Percentiles rank a stretch among this genome's conserved stretches.
phyloP scores from a whole-genome alignment of 2,329 filamentous ascomycete species.

The Aureobasidium sp. region DNA sequence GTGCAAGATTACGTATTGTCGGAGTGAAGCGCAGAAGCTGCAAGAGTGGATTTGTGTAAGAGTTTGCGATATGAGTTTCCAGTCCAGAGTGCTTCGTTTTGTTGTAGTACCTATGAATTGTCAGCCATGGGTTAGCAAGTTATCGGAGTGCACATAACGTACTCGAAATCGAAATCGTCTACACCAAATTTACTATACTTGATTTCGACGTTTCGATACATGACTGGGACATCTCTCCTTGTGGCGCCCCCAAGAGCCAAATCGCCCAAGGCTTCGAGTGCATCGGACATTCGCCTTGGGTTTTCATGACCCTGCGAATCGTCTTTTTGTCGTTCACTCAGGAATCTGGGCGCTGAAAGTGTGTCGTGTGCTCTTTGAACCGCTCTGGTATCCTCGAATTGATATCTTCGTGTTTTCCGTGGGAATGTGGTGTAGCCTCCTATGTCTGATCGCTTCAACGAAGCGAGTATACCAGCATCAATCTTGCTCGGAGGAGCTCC shows the following conservation, averaged over 20 bases:
- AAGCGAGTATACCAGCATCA: constrained; percentile 62
- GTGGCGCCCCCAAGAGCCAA: constrained; percentile 63
- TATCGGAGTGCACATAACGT: constrained; percentile 28
- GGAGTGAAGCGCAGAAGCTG: constrained; percentile 91
- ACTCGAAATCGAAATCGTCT: constrained; percentile 98
- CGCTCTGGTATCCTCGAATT: constrained; percentile 50
- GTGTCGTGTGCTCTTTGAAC: constrained; percentile 54
- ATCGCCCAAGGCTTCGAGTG: constrained; percentile 59
- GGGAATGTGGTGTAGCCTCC: constrained; percentile 68
- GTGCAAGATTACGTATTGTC: constrained; percentile 74
- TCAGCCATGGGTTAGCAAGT: constrained; percentile 18
- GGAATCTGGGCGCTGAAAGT: constrained; percentile 75
- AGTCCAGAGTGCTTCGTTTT: constrained; percentile 84
- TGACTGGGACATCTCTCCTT: constrained; percentile 74
- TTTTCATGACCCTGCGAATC: constrained; percentile 47
- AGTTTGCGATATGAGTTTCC: constrained; percentile 94
- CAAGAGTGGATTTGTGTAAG: constrained; percentile 86
- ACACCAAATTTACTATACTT: constrained; percentile 99
- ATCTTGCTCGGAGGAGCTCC: constrained; percentile 73
- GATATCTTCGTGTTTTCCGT: constrained; percentile 67
- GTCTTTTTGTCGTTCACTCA: constrained; percentile 80
- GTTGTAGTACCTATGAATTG: constrained; percentile 73
- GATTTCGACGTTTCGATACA: constrained; percentile 93
- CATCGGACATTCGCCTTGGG: constrained; percentile 45
- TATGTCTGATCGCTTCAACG: constrained; percentile 38